Evolutionary conservation across 78 protist species (phyloP).

Genomic region (Planoprotostelium fungivorum): DNA sequence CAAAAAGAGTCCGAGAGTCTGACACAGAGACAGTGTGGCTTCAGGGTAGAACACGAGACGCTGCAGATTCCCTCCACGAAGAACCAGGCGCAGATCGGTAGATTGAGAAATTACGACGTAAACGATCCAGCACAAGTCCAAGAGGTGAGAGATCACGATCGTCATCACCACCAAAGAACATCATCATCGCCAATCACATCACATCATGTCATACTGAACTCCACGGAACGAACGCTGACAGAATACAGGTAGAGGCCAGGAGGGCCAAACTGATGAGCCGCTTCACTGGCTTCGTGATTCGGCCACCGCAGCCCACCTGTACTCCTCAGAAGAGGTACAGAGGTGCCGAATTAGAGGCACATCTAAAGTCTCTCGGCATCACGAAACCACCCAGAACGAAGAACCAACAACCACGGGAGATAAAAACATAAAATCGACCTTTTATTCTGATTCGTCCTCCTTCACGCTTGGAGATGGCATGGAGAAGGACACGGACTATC

Average conservation of each 20-base stretch:
- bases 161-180: background rate
- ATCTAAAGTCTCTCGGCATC: slow-evolving; percentile 6
- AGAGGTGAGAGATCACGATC: background rate
- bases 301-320: background rate
- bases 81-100: slow-evolving; percentile 33
- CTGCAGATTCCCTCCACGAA: slow-evolving; percentile 64
- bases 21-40: slow-evolving; percentile 44
- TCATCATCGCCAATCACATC: background rate
- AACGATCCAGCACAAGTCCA: background rate
- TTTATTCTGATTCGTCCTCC: too few relatives aligned
- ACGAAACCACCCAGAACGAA: too few relatives aligned
- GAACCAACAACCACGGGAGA: too few relatives aligned
- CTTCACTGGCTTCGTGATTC: background rate
- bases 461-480: too few relatives aligned
- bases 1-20: too few relatives aligned
- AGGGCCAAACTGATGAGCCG: slow-evolving; percentile 11
- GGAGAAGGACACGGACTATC: background rate
- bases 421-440: too few relatives aligned
- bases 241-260: slow-evolving; percentile 28
- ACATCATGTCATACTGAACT: slow-evolving; percentile 6
- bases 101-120: background rate
- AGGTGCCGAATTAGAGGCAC: slow-evolving; percentile 34
- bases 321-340: slow-evolving; percentile 42
- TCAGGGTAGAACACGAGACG: slow-evolving; percentile 21
- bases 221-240: slow-evolving; percentile 15